Percentiles rank a stretch among this genome's conserved stretches.
These are phyloP conservation scores for Schwanniomyces polymorphus DNA, from an alignment of 805 yeast species.

Conservation along the genomic window DNA sequence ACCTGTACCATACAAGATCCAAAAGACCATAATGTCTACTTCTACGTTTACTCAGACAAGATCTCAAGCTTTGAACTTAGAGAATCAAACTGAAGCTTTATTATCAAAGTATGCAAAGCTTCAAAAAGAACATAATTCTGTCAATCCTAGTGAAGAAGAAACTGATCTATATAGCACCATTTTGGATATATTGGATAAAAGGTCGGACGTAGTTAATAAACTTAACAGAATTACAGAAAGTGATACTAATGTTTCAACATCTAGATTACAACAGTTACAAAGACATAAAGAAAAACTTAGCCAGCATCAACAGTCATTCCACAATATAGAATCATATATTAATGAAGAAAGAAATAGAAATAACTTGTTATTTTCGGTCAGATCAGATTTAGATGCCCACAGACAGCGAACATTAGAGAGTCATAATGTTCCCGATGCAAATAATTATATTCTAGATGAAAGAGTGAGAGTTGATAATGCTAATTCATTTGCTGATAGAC, in stretches of 20 bases:
- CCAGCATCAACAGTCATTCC: constrained; percentile 67
- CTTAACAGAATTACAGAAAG: constrained; percentile 57
- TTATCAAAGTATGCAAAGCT: constrained; percentile 42
- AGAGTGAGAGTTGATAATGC: constrained; percentile 69
- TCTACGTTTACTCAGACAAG: constrained; percentile 66
- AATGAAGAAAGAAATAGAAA: constrained; percentile 74
- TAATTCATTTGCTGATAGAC: constrained; percentile 72
- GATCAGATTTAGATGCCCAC: constrained; percentile 76
- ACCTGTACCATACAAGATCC: no score
- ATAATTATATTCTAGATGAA: constrained; percentile 79
- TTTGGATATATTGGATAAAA: constrained; percentile 25
- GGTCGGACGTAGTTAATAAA: constrained; percentile 55
- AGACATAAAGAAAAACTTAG: constrained; percentile 76
- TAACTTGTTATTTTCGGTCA: constrained; percentile 72
- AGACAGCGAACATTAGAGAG: constrained; percentile 36
- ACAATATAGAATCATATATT: constrained; percentile 56
- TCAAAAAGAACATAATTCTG: constrained; percentile 21
- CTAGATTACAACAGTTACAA: constrained; percentile 76
- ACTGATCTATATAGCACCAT: constrained; percentile 22
- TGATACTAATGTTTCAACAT: constrained; percentile 59
- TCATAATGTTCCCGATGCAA: constrained; percentile 37
- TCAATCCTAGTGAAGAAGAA: constrained; percentile 20
- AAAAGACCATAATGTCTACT: constrained; percentile 24
- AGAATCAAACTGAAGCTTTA: constrained; percentile 64
- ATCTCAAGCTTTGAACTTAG: constrained; percentile 66